Percentiles rank a stretch among this genome's conserved stretches.
These are phyloP conservation scores for Tetracladium maxilliforme DNA, from an alignment of 2,329 filamentous ascomycete species.

Conservation along the genomic window DNA sequence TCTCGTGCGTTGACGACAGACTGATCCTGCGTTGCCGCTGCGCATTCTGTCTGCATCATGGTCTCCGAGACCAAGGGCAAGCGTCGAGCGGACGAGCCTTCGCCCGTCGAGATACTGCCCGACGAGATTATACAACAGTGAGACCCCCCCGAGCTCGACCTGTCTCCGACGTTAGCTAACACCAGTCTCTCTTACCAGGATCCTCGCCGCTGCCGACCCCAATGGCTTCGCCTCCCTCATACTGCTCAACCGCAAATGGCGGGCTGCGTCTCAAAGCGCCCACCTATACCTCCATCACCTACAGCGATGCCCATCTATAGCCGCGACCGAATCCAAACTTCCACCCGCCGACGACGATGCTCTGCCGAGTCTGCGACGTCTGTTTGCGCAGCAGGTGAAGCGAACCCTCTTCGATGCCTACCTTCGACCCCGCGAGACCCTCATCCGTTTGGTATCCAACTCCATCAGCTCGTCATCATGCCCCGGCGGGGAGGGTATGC, in stretches of 20 bases:
- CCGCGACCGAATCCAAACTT: slow-evolving; percentile 14
- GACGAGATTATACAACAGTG: slow-evolving; percentile 60
- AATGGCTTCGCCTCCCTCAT: slow-evolving; percentile 53
- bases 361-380: slow-evolving; percentile 44
- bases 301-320: slow-evolving; percentile 42
- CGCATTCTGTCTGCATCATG: too few relatives aligned
- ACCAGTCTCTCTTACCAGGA: slow-evolving; percentile 4
- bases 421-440: slow-evolving; percentile 51
- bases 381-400: slow-evolving; percentile 58
- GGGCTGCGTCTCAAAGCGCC: slow-evolving; percentile 44
- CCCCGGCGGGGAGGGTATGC: slow-evolving; percentile 73
- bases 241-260: slow-evolving; percentile 51
- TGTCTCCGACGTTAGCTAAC: slow-evolving; percentile 4
- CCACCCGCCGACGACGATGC: slow-evolving; percentile 25
- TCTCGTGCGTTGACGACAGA: too few relatives aligned
- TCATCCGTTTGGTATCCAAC: slow-evolving; percentile 69
- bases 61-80: not conserved
- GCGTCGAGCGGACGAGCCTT: slow-evolving; percentile 2
- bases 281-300: slow-evolving; percentile 50
- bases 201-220: slow-evolving; percentile 29
- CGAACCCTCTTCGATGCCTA: slow-evolving; percentile 68
- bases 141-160: slow-evolving; percentile 14
- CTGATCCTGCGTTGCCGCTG: too few relatives aligned
- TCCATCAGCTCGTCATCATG: slow-evolving; percentile 71
- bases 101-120: slow-evolving; percentile 41